Evolutionary conservation across 768 basidiomycete species (phyloP), one percentile per base, ranked within the genome.

Genomic region (Mrakia blollopis): DNA sequence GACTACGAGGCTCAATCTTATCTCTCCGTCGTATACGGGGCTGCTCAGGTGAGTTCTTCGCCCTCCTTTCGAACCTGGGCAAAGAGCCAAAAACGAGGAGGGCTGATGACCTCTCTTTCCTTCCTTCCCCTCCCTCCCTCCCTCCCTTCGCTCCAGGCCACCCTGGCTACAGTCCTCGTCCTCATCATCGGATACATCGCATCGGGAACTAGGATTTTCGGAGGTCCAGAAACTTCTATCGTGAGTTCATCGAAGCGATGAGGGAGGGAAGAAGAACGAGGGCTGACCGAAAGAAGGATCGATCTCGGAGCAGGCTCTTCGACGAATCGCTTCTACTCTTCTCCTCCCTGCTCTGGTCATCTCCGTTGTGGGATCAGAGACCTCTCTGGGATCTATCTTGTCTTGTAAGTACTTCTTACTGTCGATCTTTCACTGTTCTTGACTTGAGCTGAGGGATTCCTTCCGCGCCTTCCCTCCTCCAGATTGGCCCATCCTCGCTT

Each of bases 401-500:
- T 72, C 71, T 18, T 77, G 76, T 77, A 13, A 8, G 76, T 73
- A 25, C 13, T 41, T 61, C 10, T 25, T 28, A 10, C 44, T 11
- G 7, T 44, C 44, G 5, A n/a, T n/a, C 10, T 44, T 4, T 13
- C 7, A 13, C 44, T 44, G 44, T 44, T 4, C 28, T 39, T 35
- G 62, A 44, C 25, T 14, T 30, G 25, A 23, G n/a, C 35, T 37
- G 6, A 44, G 7, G 39, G 8, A 37, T 10, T 28, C 30, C 25
- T 25, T 39, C 74, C 23, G 32, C 28, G 41, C 47, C 41, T 25
- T n/a, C 41, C 14, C 6, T 23, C n/a, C 13, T 28, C 7, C 63
- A 77, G 76, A 77, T 65, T 77, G 76, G 76, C 76, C 76, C 18
- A 60, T 77, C 35, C 71, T 77, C 47, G 70, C 62, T 41, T 57